Percentiles rank a stretch among this genome's conserved stretches.
Evolutionary conservation across 2,329 filamentous ascomycete species (phyloP).

Genomic region (Xylariales sp.): DNA sequence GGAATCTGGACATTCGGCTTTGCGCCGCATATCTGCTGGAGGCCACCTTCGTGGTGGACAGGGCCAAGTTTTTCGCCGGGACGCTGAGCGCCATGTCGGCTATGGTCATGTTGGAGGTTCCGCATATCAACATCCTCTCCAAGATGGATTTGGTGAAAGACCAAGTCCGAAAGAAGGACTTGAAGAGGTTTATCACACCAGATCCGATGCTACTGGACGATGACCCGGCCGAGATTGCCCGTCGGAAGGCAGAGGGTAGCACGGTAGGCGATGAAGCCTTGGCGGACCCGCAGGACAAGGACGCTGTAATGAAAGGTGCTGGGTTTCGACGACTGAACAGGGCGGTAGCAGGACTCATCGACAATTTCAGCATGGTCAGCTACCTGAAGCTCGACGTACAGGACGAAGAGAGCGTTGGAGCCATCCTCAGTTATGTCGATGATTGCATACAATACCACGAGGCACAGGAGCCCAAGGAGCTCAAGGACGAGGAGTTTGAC

Average conservation of each 20-base stretch:
- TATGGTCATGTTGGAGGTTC: slow-evolving; percentile 97
- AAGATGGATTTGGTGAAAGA: slow-evolving; percentile 98
- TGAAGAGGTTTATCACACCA: slow-evolving; percentile 86
- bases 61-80: slow-evolving; percentile 95
- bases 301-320: slow-evolving; percentile 71
- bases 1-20: slow-evolving; percentile 81
- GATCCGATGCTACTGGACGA: slow-evolving; percentile 80
- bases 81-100: slow-evolving; percentile 96
- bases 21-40: slow-evolving; percentile 94
- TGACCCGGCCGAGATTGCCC: slow-evolving; percentile 55
- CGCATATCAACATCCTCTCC: slow-evolving; percentile 91
- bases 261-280: slow-evolving; percentile 47
- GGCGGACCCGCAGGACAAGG: slow-evolving; percentile 59
- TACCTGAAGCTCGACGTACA: slow-evolving; percentile 87
- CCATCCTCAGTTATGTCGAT: slow-evolving; percentile 52
- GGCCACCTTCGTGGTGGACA: slow-evolving; percentile 90
- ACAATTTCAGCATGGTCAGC: slow-evolving; percentile 97
- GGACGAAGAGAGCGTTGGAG: slow-evolving; percentile 84
- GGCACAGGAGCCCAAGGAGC: slow-evolving; percentile 28
- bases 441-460: slow-evolving; percentile 39
- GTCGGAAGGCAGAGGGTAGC: slow-evolving; percentile 26
- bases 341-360: slow-evolving; percentile 86
- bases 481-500: slow-evolving; percentile 28
- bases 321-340: slow-evolving; percentile 80
- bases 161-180: slow-evolving; percentile 77